Percentiles rank a stretch among this genome's conserved stretches.
Conservation (phyloP, 2,329 filamentous ascomycete genomes). For the Colletotrichum neosansevieriae region DNA sequence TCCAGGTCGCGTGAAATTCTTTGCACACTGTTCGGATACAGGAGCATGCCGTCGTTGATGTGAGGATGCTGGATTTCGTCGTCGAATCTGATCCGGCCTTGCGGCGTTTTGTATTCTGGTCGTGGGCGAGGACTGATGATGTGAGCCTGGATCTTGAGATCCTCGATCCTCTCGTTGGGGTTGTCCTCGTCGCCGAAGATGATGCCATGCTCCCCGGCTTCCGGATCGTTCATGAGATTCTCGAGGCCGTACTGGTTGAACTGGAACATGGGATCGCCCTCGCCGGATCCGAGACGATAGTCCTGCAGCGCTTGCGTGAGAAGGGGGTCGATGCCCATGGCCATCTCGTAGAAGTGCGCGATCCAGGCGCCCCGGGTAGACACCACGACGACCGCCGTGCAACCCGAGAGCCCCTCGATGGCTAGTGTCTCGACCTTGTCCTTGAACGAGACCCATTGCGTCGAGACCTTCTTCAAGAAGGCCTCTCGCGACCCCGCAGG, state of each 20-base stretch:
- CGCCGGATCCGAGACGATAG: background rate
- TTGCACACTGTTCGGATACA: background rate
- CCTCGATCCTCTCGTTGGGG: background rate
- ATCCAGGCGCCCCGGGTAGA: conserved; percentile 16
- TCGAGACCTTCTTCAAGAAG: background rate
- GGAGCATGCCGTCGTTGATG: background rate
- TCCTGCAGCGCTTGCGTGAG: background rate
- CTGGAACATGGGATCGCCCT: background rate
- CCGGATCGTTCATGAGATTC: conserved; percentile 9
- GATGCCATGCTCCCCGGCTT: background rate
- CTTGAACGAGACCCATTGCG: conserved; percentile 18
- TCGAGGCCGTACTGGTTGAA: conserved; percentile 14
- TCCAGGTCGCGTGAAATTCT: background rate
- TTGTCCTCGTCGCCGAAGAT: conserved; percentile 12
- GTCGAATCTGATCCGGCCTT: background rate
- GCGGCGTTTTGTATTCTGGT: background rate
- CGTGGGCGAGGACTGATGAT: conserved; percentile 2
- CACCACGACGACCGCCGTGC: conserved; percentile 22
- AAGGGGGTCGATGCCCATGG: background rate
- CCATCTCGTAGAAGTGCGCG: conserved; percentile 6
- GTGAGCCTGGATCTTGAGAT: background rate
- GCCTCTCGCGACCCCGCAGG: background rate
- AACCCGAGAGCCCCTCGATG: conserved; percentile 20
- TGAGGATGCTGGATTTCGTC: background rate
- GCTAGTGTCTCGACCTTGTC: conserved; percentile 18